Base-by-base conservation (phyloP, 2,329 filamentous ascomycete genomes). In the Fusarium sp. region DNA sequence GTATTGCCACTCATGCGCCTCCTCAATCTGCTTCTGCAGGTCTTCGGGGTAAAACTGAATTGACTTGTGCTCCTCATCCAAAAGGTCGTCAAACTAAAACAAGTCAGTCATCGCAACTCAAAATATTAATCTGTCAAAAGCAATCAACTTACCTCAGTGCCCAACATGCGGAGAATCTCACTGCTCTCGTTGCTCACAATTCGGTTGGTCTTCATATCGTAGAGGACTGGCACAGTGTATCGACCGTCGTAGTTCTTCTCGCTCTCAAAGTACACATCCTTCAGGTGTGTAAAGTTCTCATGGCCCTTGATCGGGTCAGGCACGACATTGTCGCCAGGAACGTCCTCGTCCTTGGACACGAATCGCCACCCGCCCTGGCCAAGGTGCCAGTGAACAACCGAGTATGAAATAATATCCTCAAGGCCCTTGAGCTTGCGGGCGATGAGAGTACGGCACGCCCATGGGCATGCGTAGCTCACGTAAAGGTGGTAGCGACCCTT, bases 381-480 rank as follows among this genome's bases (percentile, higher is more conserved):
- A 83, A 98, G 89, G 75, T 97, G 91, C 95, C 94, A 98, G 81
- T 98, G 94, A 55, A 98, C 94, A n/a, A 88, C 89, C 1, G 93
- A 96, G 72, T 84, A 88, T 21, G 86, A 85, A 72, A 99, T 90
- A 70, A 96, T 86, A 59, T 97, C 91, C 74, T 98, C 92, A 1
- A 99, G 86, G 0, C 95, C 96, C 84, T 98, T 99, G 75, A 99
- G 86, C 79, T 93, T 91, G 62, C 95, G 88, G 4, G 92, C 91
- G 72, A 98, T 97, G 70, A 98, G 85, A 0, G 93, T 91, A 44
- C 96, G 90, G 77, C 93, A 93, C 7, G 95, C 94, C 94, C 94
- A 98, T 6, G 94, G 94, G 80, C 94, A 98, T 9, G 94, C 94
- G 81, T 97, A 97, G 75, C 91, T 95, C 72, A 97, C 91, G 78